Conservation (phyloP, 1,284 basidiomycete genomes). For the Irpex rosettiformis region DNA sequence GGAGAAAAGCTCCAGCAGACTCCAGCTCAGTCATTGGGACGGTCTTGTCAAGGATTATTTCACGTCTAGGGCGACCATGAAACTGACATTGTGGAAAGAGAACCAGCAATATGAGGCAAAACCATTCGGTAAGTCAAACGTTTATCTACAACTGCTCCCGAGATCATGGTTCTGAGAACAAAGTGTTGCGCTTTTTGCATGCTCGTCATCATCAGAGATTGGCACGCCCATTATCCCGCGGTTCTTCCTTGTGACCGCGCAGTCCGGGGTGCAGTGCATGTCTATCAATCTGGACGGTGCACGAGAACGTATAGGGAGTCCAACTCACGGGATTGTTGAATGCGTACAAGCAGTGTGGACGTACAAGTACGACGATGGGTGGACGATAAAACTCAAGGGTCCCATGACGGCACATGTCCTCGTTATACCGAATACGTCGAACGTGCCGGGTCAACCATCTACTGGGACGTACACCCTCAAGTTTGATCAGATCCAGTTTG, state of each 20-base stretch:
- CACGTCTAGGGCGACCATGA: slow-evolving; percentile 60
- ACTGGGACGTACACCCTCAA: slow-evolving; percentile 36
- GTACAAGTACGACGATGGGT: slow-evolving; percentile 71
- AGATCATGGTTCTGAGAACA: slow-evolving; percentile 1
- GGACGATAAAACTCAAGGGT: slow-evolving; percentile 68
- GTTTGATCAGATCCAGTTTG: slow-evolving; percentile 68
- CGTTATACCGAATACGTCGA: slow-evolving; percentile 30
- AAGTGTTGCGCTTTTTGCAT: background rate
- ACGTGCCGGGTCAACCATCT: slow-evolving; percentile 14
- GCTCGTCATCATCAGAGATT: slow-evolving; percentile 50
- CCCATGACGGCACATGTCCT: slow-evolving; percentile 62
- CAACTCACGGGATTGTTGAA: slow-evolving; percentile 58
- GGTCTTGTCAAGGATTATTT: slow-evolving; percentile 62
- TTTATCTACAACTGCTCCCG: background rate
- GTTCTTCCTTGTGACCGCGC: slow-evolving; percentile 76
- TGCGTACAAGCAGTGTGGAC: slow-evolving; percentile 71
- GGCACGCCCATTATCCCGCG: slow-evolving; percentile 72
- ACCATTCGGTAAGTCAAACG: slow-evolving; percentile 59
- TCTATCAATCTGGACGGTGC: slow-evolving; percentile 67
- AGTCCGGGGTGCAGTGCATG: slow-evolving; percentile 79
- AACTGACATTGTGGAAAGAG: slow-evolving; percentile 78
- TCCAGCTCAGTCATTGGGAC: slow-evolving; percentile 62
- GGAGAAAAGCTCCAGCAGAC: slow-evolving; percentile 3
- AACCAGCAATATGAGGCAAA: slow-evolving; percentile 72
- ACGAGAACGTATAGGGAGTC: slow-evolving; percentile 50